Evolutionary conservation across 768 basidiomycete species (phyloP).

Genomic region (Grammothele lineata): DNA sequence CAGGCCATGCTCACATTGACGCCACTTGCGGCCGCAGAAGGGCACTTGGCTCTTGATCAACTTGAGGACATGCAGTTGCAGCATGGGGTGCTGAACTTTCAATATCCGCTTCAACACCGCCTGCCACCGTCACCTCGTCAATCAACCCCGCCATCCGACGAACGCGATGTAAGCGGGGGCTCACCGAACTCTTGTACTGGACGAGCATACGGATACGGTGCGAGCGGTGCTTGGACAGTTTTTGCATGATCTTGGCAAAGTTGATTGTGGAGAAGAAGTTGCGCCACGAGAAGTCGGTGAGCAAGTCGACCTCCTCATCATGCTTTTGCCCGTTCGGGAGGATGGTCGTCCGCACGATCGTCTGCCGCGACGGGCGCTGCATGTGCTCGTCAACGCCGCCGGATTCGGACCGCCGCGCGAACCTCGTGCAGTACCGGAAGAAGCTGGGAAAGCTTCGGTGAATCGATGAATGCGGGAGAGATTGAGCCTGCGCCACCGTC

Average conservation of each 20-base stretch:
- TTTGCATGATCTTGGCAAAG: conserved; percentile 97
- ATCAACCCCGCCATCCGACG: conserved; percentile 1
- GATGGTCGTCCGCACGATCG: conserved; percentile 48
- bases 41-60: conserved; percentile 99
- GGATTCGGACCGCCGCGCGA: conserved; percentile 61
- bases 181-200: conserved; percentile 95
- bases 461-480: not conserved
- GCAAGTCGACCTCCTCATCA: conserved; percentile 86
- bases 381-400: conserved; percentile 59
- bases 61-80: conserved; percentile 93
- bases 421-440: conserved; percentile 88
- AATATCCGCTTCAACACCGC: conserved; percentile 94
- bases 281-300: conserved; percentile 94
- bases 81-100: conserved; percentile 88
- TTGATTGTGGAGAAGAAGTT: conserved; percentile 98
- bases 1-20: conserved; percentile 65
- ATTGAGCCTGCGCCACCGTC: too few relatives aligned
- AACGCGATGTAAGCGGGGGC: too few relatives aligned
- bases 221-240: conserved; percentile 90
- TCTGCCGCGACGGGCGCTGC: conserved; percentile 55
- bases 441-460: conserved; percentile 52
- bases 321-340: conserved; percentile 72
- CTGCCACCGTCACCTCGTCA: conserved; percentile 36
- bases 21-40: conserved; percentile 96
- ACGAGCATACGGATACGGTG: conserved; percentile 95